Percentiles rank a stretch among this genome's conserved stretches.
phyloP scores from a whole-genome alignment of 495 filamentous ascomycete genomes.

The Hypoxylon crocopeplum region DNA sequence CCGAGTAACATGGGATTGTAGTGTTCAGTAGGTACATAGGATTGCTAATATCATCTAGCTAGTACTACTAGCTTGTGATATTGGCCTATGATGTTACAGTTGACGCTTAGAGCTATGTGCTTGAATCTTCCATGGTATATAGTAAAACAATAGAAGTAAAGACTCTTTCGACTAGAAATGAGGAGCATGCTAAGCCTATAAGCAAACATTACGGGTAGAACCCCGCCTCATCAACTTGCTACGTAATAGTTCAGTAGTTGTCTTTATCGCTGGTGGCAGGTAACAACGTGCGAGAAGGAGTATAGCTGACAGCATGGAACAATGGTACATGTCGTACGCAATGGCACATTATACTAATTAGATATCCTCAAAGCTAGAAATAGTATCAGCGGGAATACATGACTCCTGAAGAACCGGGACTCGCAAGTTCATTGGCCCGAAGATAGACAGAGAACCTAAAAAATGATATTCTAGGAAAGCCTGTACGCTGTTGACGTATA shows the following conservation, averaged over 20 bases:
- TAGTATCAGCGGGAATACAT: background rate
- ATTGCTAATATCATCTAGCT: too few relatives aligned
- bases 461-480: constrained; percentile 1
- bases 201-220: background rate
- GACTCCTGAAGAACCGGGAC: too few relatives aligned
- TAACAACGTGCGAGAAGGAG: background rate
- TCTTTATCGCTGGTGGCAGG: background rate
- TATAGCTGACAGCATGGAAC: constrained; percentile 15
- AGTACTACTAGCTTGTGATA: too few relatives aligned
- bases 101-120: too few relatives aligned
- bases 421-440: constrained; percentile 1
- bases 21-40: too few relatives aligned
- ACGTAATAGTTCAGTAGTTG: background rate
- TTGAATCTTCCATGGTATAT: background rate
- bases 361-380: constrained; percentile 7
- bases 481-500: constrained; percentile 24
- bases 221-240: background rate
- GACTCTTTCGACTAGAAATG: background rate
- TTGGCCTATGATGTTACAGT: too few relatives aligned
- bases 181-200: background rate
- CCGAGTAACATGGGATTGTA: too few relatives aligned
- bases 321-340: constrained; percentile 17
- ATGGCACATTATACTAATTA: constrained; percentile 6
- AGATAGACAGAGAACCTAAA: background rate
- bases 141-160: background rate